Conservation (phyloP, 352 stramenopile species). For the Blastocystis sp. region DNA sequence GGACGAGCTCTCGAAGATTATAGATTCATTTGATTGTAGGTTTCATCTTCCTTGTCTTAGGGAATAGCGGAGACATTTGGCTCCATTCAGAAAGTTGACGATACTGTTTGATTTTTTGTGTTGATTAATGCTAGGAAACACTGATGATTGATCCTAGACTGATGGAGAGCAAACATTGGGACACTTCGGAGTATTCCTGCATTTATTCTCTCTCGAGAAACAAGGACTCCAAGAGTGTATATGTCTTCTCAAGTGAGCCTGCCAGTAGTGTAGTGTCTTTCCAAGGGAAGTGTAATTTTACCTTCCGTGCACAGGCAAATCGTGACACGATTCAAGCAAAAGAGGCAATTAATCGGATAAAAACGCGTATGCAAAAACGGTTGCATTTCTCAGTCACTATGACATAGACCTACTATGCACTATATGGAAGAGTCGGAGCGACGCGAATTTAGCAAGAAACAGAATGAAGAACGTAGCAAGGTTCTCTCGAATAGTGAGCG, state of each 20-base stretch:
- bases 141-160: background rate
- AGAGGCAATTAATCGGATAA: background rate
- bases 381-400: background rate
- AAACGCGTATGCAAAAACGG: background rate
- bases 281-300: background rate
- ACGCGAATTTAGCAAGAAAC: background rate
- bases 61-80: slow-evolving; percentile 13
- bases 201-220: slow-evolving; percentile 6
- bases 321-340: background rate
- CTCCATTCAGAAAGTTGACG: background rate
- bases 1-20: background rate
- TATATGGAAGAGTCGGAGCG: background rate
- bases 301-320: background rate
- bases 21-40: background rate
- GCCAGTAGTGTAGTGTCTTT: background rate
- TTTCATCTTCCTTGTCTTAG: background rate
- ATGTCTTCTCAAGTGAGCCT: background rate
- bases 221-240: background rate
- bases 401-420: background rate
- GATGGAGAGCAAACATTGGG: background rate
- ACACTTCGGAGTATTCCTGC: slow-evolving; percentile 11
- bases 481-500: background rate
- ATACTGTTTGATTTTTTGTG: background rate
- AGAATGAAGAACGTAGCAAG: background rate
- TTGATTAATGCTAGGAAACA: background rate